phyloP scores from a whole-genome alignment of 257 asterid genomes.

The Nicotiana knightiana region DNA sequence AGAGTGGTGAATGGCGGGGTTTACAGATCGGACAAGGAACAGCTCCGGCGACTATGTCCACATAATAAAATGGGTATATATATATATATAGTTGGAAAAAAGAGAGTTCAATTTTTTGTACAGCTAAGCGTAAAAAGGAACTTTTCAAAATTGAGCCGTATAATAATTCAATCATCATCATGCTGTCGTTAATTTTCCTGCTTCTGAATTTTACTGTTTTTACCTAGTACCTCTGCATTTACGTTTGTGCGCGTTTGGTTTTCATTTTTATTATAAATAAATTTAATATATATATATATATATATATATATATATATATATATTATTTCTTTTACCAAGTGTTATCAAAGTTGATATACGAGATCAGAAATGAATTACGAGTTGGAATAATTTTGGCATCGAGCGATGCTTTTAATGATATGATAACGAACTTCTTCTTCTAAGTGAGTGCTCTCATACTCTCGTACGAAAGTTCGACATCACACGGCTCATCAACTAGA shows the following conservation, averaged over 20 bases:
- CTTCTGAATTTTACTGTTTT: background rate
- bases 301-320: no score
- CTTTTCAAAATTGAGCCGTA: background rate
- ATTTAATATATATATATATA: no score
- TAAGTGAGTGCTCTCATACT: background rate
- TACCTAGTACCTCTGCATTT: background rate
- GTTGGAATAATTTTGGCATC: background rate
- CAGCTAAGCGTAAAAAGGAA: background rate
- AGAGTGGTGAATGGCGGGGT: background rate
- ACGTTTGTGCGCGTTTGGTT: background rate
- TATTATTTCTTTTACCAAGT: background rate
- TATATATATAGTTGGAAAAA: background rate
- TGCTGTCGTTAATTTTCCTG: background rate
- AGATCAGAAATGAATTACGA: background rate
- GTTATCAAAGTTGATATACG: background rate
- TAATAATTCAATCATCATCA: background rate
- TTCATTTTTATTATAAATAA: background rate
- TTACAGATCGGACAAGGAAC: slow-evolving; percentile 2
- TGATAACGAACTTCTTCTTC: background rate
- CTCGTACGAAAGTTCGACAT: background rate
- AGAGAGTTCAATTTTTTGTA: background rate
- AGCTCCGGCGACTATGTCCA: slow-evolving; percentile 1
- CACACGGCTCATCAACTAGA: background rate
- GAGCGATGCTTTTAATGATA: background rate
- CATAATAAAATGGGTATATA: background rate